Evolutionary conservation across 768 basidiomycete genomes (phyloP), one percentile per base, ranked within the genome.

Genomic region (Leccinellum luteum): DNA sequence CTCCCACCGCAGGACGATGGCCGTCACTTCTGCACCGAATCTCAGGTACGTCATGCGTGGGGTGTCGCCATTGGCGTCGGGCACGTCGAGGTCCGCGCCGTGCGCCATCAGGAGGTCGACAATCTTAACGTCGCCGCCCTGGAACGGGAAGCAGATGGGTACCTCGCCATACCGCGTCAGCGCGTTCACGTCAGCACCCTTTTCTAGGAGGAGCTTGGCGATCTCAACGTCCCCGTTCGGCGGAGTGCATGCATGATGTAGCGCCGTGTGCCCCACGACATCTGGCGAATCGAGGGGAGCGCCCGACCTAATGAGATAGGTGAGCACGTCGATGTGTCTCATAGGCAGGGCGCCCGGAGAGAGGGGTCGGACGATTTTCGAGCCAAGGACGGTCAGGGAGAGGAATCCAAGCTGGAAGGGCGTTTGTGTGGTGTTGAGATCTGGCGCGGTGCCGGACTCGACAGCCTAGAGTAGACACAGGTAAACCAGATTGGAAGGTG

Each of bases 161-260:
- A 80, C 75, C 54, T 75, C 76, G 1, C 83, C 83, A 54, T 78
- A 82, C 14, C 76, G 75, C 51, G 79, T 80, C 58, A 74, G 81
- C 6, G 74, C 71, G 60, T 85, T 77, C 8, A 78, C 74, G 57
- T 83, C 73, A 4, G 81, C 83, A 3, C 80, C 81, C 13, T 70
- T 66, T 54, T 74, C 67, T n/a, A 85, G 57, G 23, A 85, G 69
- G 15, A 70, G 58, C 14, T 74, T 74, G 0, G 71, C 67, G 19
- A 82, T 64, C 12, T 73, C 69, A 8, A 67, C 45, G 27, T 71
- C 62, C 0, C 69, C 65, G 2, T 48, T 19, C 0, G 64, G 62
- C 0, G 70, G 68, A 6, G 73, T 74, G 8, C 76, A 75, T 0
- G 74, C 70, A 62, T 83, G 82, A 48, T 80, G 76, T 4, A 84